Base-by-base conservation (phyloP, 2,329 filamentous ascomycete genomes). In the Aschersonia sp. region DNA sequence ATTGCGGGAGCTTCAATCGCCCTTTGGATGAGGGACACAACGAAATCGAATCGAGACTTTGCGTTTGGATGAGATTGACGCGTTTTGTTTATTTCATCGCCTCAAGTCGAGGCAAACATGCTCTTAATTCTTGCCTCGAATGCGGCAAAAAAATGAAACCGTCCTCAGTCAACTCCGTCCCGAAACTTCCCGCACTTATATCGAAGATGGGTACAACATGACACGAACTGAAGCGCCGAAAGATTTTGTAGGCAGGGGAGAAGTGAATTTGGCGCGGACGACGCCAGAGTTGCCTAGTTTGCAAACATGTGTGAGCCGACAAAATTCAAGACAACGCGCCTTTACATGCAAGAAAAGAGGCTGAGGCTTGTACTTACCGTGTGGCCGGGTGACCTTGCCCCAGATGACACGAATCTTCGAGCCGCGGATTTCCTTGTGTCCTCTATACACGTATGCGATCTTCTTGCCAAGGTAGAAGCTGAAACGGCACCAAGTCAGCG, bases 371-470 rank as follows among this genome's bases (percentile, higher is more conserved):
- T 38, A 38, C 12, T 4, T 85, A 91, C 86, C 91, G 75, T 97
- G 91, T 69, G 89, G 84, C 67, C 89, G 79, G 69, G 88, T 94
- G 69, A 97, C 84, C 80, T 95, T 96, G 78, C 91, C 91, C 89
- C 89, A 97, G 78, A 97, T 96, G 62, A 97, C 85, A 67, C 91
- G 83, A 75, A 97, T 94, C 84, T 97, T 97, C 71, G 89, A 91
- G 69, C 92, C 92, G 65, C 91, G 86, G 67, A 95, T 80, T 78
- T 95, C 88, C 75, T 83, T 89, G 74, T 87, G 83, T 62, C 84
- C 91, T 68, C 89, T 88, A 82, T 97, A 98, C 73, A 98, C 89
- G 73, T 89, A 98, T 70, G 92, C 92, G 70, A 97, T 82, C 77
- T 89, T 89, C 85, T 98, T 98, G 75, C 92, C 92, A 59, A 88